Evolutionary conservation across 1,139 yeast genomes (phyloP).

Genomic region (Suhomyces chickasaworum): DNA sequence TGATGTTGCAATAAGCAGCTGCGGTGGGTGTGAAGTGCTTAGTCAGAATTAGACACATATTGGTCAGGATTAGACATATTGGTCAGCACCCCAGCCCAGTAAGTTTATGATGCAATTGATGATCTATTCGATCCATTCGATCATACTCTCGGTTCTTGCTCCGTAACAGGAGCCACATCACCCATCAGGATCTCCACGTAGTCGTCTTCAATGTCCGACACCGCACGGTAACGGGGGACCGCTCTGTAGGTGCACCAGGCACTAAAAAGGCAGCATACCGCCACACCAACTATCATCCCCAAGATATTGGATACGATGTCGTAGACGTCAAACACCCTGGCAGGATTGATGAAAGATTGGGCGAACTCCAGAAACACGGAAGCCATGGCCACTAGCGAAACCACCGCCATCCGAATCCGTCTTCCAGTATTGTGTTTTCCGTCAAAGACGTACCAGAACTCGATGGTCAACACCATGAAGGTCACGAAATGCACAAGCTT

Average conservation of each 20-base stretch:
- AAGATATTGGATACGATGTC: slow-evolving; percentile 50
- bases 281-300: slow-evolving; percentile 37
- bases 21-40: background rate
- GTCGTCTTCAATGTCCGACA: slow-evolving; percentile 13
- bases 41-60: background rate
- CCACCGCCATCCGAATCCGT: slow-evolving; percentile 4
- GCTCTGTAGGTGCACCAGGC: slow-evolving; percentile 1
- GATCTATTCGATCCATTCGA: too few species aligned
- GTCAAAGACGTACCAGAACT: slow-evolving; percentile 59
- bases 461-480: slow-evolving; percentile 52
- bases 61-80: background rate
- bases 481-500: slow-evolving; percentile 53
- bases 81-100: background rate
- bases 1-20: background rate
- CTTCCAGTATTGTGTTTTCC: slow-evolving; percentile 16
- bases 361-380: slow-evolving; percentile 55
- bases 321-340: slow-evolving; percentile 47
- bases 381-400: slow-evolving; percentile 34
- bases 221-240: background rate
- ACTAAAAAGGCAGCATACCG: slow-evolving; percentile 12
- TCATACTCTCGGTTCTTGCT: background rate
- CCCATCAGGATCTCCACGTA: slow-evolving; percentile 17
- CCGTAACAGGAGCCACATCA: slow-evolving; percentile 8
- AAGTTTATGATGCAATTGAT: too few species aligned
- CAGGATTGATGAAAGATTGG: slow-evolving; percentile 42